These are phyloP conservation scores for Tolypocladium nubicola DNA, from an alignment of 2,329 filamentous ascomycete species.

Conservation along the genomic window DNA sequence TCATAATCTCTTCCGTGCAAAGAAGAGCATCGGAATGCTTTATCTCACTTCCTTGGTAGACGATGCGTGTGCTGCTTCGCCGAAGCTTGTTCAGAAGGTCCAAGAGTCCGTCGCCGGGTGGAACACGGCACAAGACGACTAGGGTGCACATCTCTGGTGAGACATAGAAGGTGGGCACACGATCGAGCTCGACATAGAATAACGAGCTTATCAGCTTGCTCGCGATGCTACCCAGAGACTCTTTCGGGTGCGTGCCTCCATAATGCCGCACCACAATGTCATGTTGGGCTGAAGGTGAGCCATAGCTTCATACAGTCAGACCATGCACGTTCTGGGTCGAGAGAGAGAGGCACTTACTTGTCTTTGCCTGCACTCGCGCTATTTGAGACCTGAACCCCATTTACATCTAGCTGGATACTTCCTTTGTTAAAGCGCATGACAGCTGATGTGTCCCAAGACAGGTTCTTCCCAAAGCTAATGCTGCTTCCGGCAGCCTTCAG, in stretches of 20 bases:
- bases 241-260: not conserved
- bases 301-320: not conserved
- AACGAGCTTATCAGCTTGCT: not conserved
- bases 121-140: not conserved
- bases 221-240: not conserved
- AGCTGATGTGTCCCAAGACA: not conserved
- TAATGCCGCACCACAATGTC: not conserved
- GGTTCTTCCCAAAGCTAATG: not conserved
- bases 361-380: not conserved
- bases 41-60: not conserved
- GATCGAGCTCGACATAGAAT: slow-evolving; percentile 3
- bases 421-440: not conserved
- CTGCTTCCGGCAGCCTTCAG: not conserved
- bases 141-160: not conserved
- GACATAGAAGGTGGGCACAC: slow-evolving; percentile 1
- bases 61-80: not conserved
- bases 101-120: not conserved
- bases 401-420: not conserved
- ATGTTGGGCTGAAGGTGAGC: not conserved
- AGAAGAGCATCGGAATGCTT: not conserved
- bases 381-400: not conserved
- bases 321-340: not conserved
- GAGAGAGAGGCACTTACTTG: not conserved
- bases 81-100: not conserved
- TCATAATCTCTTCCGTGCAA: not conserved